Percentiles rank a stretch among this genome's conserved stretches.
These are phyloP conservation scores for Pholiota microspora DNA, from an alignment of 768 basidiomycete species.

Conservation along the genomic window DNA sequence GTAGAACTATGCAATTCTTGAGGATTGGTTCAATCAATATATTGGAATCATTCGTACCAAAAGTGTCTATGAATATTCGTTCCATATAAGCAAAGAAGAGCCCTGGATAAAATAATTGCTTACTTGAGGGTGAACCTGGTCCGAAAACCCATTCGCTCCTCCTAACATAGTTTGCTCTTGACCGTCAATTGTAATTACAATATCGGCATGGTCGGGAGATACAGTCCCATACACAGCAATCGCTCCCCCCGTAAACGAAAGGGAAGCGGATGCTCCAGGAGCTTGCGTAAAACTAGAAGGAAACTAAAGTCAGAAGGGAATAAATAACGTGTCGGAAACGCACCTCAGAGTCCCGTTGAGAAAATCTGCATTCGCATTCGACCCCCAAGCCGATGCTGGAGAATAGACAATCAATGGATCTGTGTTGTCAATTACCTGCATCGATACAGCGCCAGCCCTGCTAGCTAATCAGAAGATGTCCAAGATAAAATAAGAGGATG, in stretches of 20 bases:
- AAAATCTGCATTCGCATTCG: slow-evolving; percentile 26
- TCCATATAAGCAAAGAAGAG: not conserved
- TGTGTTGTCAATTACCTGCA: slow-evolving; percentile 40
- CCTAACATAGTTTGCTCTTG: slow-evolving; percentile 29
- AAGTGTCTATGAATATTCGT: slow-evolving; percentile 24
- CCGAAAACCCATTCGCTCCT: slow-evolving; percentile 31
- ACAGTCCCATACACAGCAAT: slow-evolving; percentile 53
- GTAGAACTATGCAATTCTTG: slow-evolving; percentile 35
- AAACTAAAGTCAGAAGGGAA: not conserved
- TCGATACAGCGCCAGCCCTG: slow-evolving; percentile 22
- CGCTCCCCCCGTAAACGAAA: slow-evolving; percentile 49
- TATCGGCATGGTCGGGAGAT: slow-evolving; percentile 48
- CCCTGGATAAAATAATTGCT: not conserved
- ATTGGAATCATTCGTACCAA: slow-evolving; percentile 23
- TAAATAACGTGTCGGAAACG: slow-evolving; percentile 12
- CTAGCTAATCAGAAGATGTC: not conserved
- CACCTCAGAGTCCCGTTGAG: slow-evolving; percentile 44
- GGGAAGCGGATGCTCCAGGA: slow-evolving; percentile 37
- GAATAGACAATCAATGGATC: slow-evolving; percentile 36
- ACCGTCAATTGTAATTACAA: slow-evolving; percentile 46
- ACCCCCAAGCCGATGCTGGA: slow-evolving; percentile 27
- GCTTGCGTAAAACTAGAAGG: slow-evolving; percentile 37
- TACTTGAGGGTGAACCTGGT: slow-evolving; percentile 22
- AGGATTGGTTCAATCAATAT: not conserved
- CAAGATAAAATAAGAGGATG: not conserved